These are phyloP conservation scores for Fusarium dlaminii DNA, from an alignment of 2,329 filamentous ascomycete species.

Conservation along the genomic window DNA sequence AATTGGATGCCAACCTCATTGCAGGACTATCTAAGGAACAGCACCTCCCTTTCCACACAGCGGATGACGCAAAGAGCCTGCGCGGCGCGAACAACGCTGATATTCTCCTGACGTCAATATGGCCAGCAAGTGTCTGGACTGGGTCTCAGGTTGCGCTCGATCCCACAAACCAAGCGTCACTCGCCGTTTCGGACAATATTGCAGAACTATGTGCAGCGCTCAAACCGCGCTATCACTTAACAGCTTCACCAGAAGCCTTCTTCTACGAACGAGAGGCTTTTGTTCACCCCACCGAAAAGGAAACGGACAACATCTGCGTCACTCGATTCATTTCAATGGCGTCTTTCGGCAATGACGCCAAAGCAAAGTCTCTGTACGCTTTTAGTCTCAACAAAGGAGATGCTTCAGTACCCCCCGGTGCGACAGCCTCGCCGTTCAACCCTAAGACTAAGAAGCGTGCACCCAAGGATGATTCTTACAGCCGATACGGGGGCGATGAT, in stretches of 20 bases:
- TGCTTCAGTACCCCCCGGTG: constrained; percentile 71
- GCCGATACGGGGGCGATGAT: constrained; percentile 62
- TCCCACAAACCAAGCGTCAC: constrained; percentile 60
- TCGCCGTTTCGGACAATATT: constrained; percentile 71
- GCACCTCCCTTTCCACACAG: constrained; percentile 80
- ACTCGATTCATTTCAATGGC: constrained; percentile 94
- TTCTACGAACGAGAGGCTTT: constrained; percentile 96
- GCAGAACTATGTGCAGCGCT: constrained; percentile 81
- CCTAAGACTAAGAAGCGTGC: constrained; percentile 67
- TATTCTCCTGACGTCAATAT: constrained; percentile 86
- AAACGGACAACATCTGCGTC: constrained; percentile 63
- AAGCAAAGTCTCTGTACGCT: constrained; percentile 84
- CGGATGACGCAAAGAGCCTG: constrained; percentile 78
- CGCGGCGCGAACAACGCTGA: constrained; percentile 82
- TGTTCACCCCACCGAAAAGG: constrained; percentile 68
- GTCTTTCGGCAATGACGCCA: constrained; percentile 76
- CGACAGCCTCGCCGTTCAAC: constrained; percentile 79
- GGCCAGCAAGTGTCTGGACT: constrained; percentile 78
- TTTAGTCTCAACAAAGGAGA: constrained; percentile 76
- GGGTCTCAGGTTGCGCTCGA: constrained; percentile 72
- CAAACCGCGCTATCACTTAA: constrained; percentile 93
- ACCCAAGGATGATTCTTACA: constrained; percentile 57
- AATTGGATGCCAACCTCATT: constrained; percentile 68
- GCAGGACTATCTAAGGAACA: constrained; percentile 74
- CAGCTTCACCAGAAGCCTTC: constrained; percentile 69